Base-by-base conservation (phyloP, 2,329 filamentous ascomycete species). In the Fusarium zealandicum region DNA sequence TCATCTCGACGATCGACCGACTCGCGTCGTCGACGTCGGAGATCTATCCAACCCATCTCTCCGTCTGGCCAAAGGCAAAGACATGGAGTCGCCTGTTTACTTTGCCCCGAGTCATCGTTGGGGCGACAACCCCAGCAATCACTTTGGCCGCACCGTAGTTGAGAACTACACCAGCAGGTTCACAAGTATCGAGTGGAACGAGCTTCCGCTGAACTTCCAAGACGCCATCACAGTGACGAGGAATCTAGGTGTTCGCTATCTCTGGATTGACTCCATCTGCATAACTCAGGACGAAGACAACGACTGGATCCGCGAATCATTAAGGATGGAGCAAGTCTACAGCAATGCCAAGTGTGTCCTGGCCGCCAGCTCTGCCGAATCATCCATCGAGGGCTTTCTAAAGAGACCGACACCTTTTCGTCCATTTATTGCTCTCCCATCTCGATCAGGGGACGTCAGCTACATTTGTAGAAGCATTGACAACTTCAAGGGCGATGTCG, bases 221-320 rank as follows among this genome's bases (percentile, higher is more conserved):
- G 31, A 57, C 16, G 54, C 54, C 11, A 13, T 51, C 1, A 25
- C 44, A 5, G 44, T 55, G 5, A 55, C 39, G 10, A 28, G 18
- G 2, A 13, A 32, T 1, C 35, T 57, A 22, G 32, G 41, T 9
- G 11, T 55, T 6, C n/a, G 36, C 3, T 57, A 51, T 5, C 39
- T 57, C 4, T 57, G 54, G 54, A 55, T 54, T 4, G 51, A 57
- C 20, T 55, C 54, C 3, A 14, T 57, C 1, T 57, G 51, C 6
- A 57, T 57, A n/a, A n/a, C 55, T 3, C 54, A 57, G 12, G 51
- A 53, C 2, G 32, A 39, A 14, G 30, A 28, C 1, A 35, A 36
- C 1, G 48, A 54, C 4, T 54, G 52, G 4, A 36, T 46, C 3
- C 22, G 22, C 1, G 52, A 54, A 17, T 48, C 52, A 1, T 44